Percentiles rank a stretch among this genome's conserved stretches.
Conservation (phyloP, 2,329 filamentous ascomycete genomes). For the Trichoderma aggressivum region DNA sequence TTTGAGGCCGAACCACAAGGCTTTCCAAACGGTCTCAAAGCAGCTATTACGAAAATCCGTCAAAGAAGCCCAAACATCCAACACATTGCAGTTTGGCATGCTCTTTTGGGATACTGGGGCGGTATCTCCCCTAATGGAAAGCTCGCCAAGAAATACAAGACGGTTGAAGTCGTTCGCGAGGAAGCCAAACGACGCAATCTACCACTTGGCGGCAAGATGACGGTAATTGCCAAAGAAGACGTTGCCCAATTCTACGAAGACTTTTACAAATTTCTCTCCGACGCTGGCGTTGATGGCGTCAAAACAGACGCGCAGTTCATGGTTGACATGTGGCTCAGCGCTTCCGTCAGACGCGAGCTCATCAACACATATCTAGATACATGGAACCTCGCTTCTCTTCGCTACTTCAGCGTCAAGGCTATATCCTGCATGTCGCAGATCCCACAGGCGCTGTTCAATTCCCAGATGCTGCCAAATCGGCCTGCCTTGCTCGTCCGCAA, state of each 20-base stretch:
- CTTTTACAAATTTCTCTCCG: constrained; percentile 79
- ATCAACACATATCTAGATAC: constrained; percentile 77
- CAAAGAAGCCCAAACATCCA: constrained; percentile 67
- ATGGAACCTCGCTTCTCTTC: constrained; percentile 75
- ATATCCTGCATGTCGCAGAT: constrained; percentile 96
- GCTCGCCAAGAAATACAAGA: constrained; percentile 76
- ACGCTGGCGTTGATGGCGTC: constrained; percentile 75
- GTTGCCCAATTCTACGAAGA: constrained; percentile 78
- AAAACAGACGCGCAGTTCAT: constrained; percentile 95
- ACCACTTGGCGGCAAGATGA: constrained; percentile 62
- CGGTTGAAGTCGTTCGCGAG: constrained; percentile 54
- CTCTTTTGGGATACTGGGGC: constrained; percentile 86
- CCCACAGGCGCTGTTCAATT: constrained; percentile 81
- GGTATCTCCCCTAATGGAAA: constrained; percentile 73
- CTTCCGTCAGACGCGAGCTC: constrained; percentile 67
- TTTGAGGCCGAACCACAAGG: constrained; percentile 80
- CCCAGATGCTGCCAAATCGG: constrained; percentile 72
- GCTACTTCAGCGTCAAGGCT: constrained; percentile 71
- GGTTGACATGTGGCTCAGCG: constrained; percentile 69
- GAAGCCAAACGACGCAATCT: constrained; percentile 45
- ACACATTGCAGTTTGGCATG: constrained; percentile 93
- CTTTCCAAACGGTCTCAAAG: constrained; percentile 77
- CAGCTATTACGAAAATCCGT: constrained; percentile 67
- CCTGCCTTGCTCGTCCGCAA: constrained; percentile 76
- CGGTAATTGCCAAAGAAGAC: constrained; percentile 71